Evolutionary conservation across 805 yeast species (phyloP), one percentile per base, ranked within the genome.

Genomic region (Metschnikowia borealis): DNA sequence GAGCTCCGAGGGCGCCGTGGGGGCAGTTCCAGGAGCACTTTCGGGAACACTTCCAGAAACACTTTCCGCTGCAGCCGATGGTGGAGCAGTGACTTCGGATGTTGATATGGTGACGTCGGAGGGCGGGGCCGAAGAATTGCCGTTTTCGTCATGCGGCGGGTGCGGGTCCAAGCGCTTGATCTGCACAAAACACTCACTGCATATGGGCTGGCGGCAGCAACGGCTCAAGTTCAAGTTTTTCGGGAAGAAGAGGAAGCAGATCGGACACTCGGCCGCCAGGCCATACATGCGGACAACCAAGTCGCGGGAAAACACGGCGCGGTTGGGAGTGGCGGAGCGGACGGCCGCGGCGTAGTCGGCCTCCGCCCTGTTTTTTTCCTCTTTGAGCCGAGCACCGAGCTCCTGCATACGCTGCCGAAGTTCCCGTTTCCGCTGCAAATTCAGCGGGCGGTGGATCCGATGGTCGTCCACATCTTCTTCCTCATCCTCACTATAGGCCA

Each of bases 151-250:
- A 62, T 89, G 95, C 1, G 97, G 96, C 33, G 90, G 89, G 68
- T 92, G 98, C 0, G 99, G 98, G 10, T 89, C 96, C 33, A 83
- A 71, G 47, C 99, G 78, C 66, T 88, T 89, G 64, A 92, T 90
- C 67, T 92, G 97, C 10, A 92, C 97, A 78, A 92, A 94, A 64
- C 99, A 92, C 68, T 92, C 98, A 1, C 96, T 80, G 69, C 99
- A 94, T 18, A 92, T 90, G 1, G 96, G 91, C 65, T 92, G 98
- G 45, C 80, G 79, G 66, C 99, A 92, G 67, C 99, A 92, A 41
- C 96, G 76, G 7, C 96, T 85, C 47, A 78, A 66, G 69, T 94
- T 94, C 54, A 91, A 67, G 59, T 82, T 80, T 26, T 79, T 75
- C 1, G 98, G 97, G 67, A 85, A 90, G 63, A 79, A 88, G 8